These are phyloP conservation scores for Paramecium bursaria DNA, from an alignment of 73 alveolate genomes.

Conservation along the genomic window DNA sequence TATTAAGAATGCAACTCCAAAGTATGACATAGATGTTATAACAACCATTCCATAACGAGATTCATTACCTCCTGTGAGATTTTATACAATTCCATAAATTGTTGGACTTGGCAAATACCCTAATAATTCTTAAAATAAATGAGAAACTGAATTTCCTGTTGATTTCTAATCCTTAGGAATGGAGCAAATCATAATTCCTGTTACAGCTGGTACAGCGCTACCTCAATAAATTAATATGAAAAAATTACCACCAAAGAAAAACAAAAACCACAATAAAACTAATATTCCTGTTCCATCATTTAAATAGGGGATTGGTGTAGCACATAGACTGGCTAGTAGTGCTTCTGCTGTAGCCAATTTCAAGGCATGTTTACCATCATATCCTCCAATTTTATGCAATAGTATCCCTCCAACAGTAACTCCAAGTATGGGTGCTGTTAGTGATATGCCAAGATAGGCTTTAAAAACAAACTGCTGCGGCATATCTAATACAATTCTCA, in stretches of 20 bases:
- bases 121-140: constrained; percentile 83
- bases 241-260: constrained; percentile 94
- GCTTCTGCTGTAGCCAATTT: constrained; percentile 74
- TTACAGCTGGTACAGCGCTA: constrained; percentile 89
- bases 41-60: constrained; percentile 50
- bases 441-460: constrained; percentile 76
- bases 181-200: constrained; percentile 88
- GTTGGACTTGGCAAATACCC: constrained; percentile 97
- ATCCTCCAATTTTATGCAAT: constrained; percentile 88
- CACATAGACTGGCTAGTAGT: constrained; percentile 77
- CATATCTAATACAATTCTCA: constrained; percentile 79
- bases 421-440: constrained; percentile 94
- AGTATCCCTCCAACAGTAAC: constrained; percentile 88
- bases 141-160: constrained; percentile 90
- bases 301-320: constrained; percentile 78
- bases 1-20: too few relatives aligned
- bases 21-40: not conserved
- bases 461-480: constrained; percentile 77
- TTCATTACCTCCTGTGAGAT: constrained; percentile 24
- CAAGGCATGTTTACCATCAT: constrained; percentile 82
- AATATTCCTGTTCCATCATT: constrained; percentile 68
- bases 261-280: constrained; percentile 84
- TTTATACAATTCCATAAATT: constrained; percentile 83
- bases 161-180: constrained; percentile 85
- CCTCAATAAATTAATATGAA: too few relatives aligned